Percentiles rank a stretch among this genome's conserved stretches.
These are phyloP conservation scores for Guyanaporus albipodus DNA, from an alignment of 768 basidiomycete genomes.

Conservation along the genomic window DNA sequence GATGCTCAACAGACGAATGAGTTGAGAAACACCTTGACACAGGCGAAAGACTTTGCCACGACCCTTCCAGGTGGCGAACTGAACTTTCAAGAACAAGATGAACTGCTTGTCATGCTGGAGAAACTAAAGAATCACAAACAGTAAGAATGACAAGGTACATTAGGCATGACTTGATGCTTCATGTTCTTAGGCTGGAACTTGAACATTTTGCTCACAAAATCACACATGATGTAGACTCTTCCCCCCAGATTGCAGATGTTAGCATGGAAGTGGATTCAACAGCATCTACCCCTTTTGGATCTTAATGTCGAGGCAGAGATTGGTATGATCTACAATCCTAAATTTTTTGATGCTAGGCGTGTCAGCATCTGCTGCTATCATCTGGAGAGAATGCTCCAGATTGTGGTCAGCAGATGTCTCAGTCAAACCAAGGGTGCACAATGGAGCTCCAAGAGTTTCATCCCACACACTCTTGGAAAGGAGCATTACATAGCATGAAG, in stretches of 20 bases:
- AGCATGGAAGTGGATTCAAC: constrained; percentile 73
- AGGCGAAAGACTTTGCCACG: constrained; percentile 56
- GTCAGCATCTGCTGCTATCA: too few relatives aligned
- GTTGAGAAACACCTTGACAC: constrained; percentile 53
- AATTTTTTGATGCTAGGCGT: too few relatives aligned
- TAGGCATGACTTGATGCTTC: too few relatives aligned
- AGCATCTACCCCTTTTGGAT: constrained; percentile 60
- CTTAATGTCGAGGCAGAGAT: too few relatives aligned
- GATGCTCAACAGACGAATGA: constrained; percentile 72
- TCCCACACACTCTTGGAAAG: too few relatives aligned
- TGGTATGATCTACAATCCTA: too few relatives aligned
- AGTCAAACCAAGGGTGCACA: too few relatives aligned
- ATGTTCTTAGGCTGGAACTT: constrained; percentile 47
- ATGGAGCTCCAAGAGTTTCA: too few relatives aligned
- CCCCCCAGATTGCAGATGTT: constrained; percentile 23
- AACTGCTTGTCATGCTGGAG: constrained; percentile 67
- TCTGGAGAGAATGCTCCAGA: too few relatives aligned
- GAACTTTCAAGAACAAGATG: constrained; percentile 61
- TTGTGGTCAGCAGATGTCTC: too few relatives aligned
- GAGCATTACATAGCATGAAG: too few relatives aligned
- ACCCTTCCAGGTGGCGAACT: constrained; percentile 72
- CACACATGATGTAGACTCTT: constrained; percentile 31
- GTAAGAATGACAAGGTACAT: too few relatives aligned
- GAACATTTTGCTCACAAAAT: constrained; percentile 46
- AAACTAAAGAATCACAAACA: constrained; percentile 55